A percentile compares a stretch with the other conserved stretches of the same genome.
phyloP scores from a whole-genome alignment of 169 alveolate genomes.

The Eimeria praecox region DNA sequence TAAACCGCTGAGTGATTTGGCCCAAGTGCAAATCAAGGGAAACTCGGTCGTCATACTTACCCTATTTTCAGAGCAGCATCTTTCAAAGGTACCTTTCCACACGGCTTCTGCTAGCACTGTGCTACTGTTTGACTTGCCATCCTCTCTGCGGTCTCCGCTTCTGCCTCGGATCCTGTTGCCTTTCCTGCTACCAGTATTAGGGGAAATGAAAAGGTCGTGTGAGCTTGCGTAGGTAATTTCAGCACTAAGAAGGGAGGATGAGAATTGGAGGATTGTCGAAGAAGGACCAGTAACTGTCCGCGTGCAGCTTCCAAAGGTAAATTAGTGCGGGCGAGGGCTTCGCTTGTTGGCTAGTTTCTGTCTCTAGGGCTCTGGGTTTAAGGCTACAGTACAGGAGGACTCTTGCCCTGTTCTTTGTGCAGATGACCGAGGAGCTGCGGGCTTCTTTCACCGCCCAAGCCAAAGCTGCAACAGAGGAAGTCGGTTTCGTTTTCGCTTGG shows the following conservation, averaged over 20 bases:
- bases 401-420: neutral
- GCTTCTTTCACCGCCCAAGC: slow-evolving; percentile 27
- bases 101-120: neutral
- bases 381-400: neutral
- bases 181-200: neutral
- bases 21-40: slow-evolving; percentile 43
- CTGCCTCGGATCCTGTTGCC: neutral
- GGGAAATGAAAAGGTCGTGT: neutral
- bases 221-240: slow-evolving; percentile 37
- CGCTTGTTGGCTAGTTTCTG: neutral
- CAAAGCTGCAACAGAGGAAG: slow-evolving; percentile 47
- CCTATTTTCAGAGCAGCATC: slow-evolving; percentile 42
- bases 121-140: neutral
- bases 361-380: neutral
- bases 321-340: neutral
- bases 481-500: neutral
- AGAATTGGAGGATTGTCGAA: slow-evolving; percentile 52
- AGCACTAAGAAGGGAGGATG: slow-evolving; percentile 31
- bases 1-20: slow-evolving; percentile 46
- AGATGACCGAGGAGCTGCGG: slow-evolving; percentile 74
- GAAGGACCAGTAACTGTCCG: slow-evolving; percentile 66
- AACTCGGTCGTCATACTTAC: slow-evolving; percentile 25
- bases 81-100: slow-evolving; percentile 32
- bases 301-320: slow-evolving; percentile 67
- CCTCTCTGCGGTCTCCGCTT: neutral